Evolutionary conservation across 1,139 yeast species (phyloP), one percentile per base, ranked within the genome.

Genomic region (Diutina ranongensis): DNA sequence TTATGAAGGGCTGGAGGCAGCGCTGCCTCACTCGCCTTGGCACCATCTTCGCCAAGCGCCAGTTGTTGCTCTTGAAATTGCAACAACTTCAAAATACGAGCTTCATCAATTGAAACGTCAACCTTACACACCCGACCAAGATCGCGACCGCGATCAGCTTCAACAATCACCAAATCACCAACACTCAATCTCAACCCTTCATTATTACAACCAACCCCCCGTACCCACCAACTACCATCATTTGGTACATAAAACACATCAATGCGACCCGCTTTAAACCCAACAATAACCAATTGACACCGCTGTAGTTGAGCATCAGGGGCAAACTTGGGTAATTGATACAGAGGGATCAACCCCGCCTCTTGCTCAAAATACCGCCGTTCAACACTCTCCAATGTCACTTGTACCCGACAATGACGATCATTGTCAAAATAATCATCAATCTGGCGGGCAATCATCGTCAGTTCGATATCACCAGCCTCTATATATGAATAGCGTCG

Each of bases 101-200:
- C 74, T 57, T 85, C 82, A 52, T 85, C 89, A 38, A 81, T 67
- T 2, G 81, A 68, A 27, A 89, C 76, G 49, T 75, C 71, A 51
- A 84, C 71, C 52, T 78, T 80, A 33, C 81, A 75, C 40, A 92
- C 78, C 56, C 80, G 77, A 21, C 97, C 97, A 52, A 92, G 67
- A 64, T 92, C 98, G 46, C 84, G 72, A 38, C 98, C 98, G 45
- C 98, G 72, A 60, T 92, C 98, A n/a, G 97, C 98, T 61, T 92
- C 97, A 35, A 89, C 96, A 53, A 89, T 81, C 13, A 92, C 96
- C 58, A 88, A 72, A 59, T 88, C 97, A 25, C 85, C 84, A 16
- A 76, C 64, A 44, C 72, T 45, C 40, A 52, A 46, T 13, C 50
- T 50, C 55, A 67, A 62, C 4, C 25, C 32, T 15, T 12, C 31